Evolutionary conservation across 306 rosid species (phyloP).

Genomic region (Cucumis sativus): Cucumber_9930_V3 NC_026661.2:1400001-1400500

Average conservation of each 20-base stretch:
- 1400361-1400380: slow-evolving; percentile 7
- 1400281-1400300: slow-evolving; percentile 15
- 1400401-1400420: slow-evolving; percentile 16
- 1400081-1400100: slow-evolving; percentile 9
- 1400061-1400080: slow-evolving; percentile 5
- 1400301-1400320: slow-evolving; percentile 17
- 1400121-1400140: background rate
- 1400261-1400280: slow-evolving; percentile 8
- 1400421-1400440: slow-evolving; percentile 18
- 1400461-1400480: background rate
- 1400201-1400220: background rate
- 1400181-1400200: slow-evolving; percentile 12
- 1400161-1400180: slow-evolving; percentile 11
- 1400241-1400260: slow-evolving; percentile 14
- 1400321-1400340: slow-evolving; percentile 21
- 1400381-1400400: slow-evolving; percentile 11
- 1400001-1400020: background rate
- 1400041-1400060: slow-evolving; percentile 12
- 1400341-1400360: slow-evolving; percentile 6
- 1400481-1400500: slow-evolving; percentile 8
- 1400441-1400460: slow-evolving; percentile 11
- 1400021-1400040: slow-evolving; percentile 9
- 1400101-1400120: background rate
- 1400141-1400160: slow-evolving; percentile 14
- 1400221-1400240: slow-evolving; percentile 14